phyloP scores from a whole-genome alignment of 1,139 yeast species.

The Nematodospora anomalae region DNA sequence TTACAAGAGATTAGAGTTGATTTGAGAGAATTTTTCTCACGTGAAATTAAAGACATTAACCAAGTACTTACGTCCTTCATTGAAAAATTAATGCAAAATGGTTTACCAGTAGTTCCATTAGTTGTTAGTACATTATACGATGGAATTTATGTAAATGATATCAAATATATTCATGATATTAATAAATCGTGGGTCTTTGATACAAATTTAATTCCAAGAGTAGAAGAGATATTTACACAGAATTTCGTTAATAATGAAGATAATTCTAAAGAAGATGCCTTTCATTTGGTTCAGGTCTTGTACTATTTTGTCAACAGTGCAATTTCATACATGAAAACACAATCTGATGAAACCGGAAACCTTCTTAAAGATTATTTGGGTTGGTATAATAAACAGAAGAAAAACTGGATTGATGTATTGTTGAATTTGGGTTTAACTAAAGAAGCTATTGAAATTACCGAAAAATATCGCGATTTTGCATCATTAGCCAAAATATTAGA shows the following conservation, averaged over 20 bases:
- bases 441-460: conserved; percentile 66
- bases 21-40: conserved; percentile 28
- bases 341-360: conserved; percentile 17
- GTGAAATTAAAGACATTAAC: conserved; percentile 34
- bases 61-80: conserved; percentile 35
- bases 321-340: conserved; percentile 32
- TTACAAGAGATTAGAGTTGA: conserved; percentile 16
- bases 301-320: conserved; percentile 42
- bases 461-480: conserved; percentile 62
- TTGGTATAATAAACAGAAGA: conserved; percentile 37
- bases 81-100: conserved; percentile 19
- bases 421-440: conserved; percentile 45
- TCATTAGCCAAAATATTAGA: conserved; percentile 67
- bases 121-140: conserved; percentile 39
- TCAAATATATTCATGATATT: conserved; percentile 27
- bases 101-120: conserved; percentile 29
- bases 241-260: conserved; percentile 18
- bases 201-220: conserved; percentile 31
- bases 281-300: conserved; percentile 30
- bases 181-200: conserved; percentile 44
- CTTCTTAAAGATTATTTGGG: conserved; percentile 29
- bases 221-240: conserved; percentile 33
- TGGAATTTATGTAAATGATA: conserved; percentile 47
- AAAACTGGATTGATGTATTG: conserved; percentile 56
- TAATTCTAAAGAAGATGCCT: conserved; percentile 18